Evolutionary conservation across 257 asterid species (phyloP).

Genomic region (Scutellaria galericulata): DNA sequence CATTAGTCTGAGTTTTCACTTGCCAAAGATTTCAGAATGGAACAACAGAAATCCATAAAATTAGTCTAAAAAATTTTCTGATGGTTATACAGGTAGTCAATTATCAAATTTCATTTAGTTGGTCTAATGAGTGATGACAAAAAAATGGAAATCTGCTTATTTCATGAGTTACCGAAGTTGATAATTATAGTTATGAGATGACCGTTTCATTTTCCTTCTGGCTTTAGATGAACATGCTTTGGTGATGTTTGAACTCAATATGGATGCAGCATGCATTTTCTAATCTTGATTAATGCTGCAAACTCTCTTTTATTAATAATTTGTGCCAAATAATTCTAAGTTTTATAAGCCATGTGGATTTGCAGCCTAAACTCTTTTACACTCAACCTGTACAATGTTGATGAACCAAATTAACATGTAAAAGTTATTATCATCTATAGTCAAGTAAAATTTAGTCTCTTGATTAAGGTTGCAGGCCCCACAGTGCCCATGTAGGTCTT

Average conservation of each 20-base stretch:
- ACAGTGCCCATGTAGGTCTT: not conserved
- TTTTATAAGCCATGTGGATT: not conserved
- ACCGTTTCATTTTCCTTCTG: not conserved
- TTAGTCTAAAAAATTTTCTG: too few relatives aligned
- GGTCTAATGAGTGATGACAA: not conserved
- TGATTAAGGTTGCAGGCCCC: not conserved
- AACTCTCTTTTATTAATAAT: not conserved
- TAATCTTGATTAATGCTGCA: not conserved
- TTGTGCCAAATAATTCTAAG: not conserved
- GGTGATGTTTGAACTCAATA: not conserved
- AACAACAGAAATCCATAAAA: not conserved
- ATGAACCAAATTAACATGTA: not conserved
- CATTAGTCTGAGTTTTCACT: not conserved
- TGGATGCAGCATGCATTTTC: conserved; percentile 5
- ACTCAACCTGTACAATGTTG: not conserved
- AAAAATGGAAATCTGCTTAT: not conserved
- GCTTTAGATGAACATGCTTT: not conserved
- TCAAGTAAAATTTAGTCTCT: not conserved
- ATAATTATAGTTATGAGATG: conserved; percentile 5
- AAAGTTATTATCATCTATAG: not conserved
- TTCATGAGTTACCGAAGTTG: not conserved
- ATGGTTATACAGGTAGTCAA: not conserved
- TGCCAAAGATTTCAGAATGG: not conserved
- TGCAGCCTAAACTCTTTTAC: not conserved
- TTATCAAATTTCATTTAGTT: not conserved